Percentiles rank a stretch among this genome's conserved stretches.
phyloP scores from a whole-genome alignment of 768 basidiomycete genomes.

The Tulasnella calospora region DNA sequence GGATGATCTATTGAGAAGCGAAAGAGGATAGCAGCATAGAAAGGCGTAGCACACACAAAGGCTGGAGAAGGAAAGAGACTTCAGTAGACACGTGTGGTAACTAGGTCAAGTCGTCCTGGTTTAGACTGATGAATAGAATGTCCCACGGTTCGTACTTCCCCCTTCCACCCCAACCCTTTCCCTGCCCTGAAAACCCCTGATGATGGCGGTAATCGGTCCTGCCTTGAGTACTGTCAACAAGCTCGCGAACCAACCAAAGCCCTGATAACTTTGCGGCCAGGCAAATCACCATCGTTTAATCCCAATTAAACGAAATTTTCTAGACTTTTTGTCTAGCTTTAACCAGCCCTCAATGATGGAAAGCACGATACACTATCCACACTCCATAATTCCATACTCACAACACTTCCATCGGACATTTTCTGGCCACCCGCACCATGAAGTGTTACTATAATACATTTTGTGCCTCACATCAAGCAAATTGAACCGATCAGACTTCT shows the following conservation, averaged over 20 bases:
- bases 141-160: neutral
- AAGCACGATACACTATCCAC: neutral
- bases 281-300: neutral
- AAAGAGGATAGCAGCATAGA: neutral
- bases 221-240: neutral
- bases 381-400: neutral
- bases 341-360: neutral
- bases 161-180: neutral
- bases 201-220: neutral
- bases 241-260: neutral
- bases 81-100: neutral
- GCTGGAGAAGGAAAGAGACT: slow-evolving; percentile 6
- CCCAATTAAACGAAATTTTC: neutral
- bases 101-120: slow-evolving; percentile 3
- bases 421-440: neutral
- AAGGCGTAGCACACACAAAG: neutral
- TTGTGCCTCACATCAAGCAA: neutral
- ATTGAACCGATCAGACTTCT: neutral
- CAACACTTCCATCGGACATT: neutral
- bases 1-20: neutral
- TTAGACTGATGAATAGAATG: neutral
- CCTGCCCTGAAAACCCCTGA: neutral
- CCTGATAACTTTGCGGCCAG: neutral
- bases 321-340: neutral
- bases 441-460: neutral